Evolutionary conservation across 225 moss, liverwort and hornwort genomes (phyloP).

Genomic region (Pseudisothecium myosuroides): DNA sequence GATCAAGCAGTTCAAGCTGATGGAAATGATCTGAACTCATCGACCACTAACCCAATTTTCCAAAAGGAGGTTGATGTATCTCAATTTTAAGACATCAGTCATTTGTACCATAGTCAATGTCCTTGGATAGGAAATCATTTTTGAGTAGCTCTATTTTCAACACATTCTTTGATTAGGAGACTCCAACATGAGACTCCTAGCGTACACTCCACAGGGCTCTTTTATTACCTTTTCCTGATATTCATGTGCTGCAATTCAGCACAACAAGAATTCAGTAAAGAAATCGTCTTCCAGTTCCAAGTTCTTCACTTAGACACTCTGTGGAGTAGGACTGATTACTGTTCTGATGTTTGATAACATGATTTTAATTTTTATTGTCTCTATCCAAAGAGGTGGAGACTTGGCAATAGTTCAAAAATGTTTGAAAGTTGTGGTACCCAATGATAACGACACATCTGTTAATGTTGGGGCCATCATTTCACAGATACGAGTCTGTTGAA

Average conservation of each 20-base stretch:
- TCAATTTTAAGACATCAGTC: neutral
- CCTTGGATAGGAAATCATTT: neutral
- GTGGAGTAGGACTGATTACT: no score
- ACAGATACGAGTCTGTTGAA: neutral
- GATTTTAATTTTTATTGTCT: neutral
- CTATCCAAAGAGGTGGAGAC: neutral
- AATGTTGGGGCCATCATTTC: neutral
- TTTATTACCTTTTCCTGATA: neutral
- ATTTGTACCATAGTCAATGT: conserved; percentile 7
- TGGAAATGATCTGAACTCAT: neutral
- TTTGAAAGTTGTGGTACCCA: neutral
- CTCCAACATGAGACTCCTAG: neutral
- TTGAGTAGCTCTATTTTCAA: neutral
- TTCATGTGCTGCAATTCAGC: neutral
- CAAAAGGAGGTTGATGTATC: neutral
- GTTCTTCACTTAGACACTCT: neutral
- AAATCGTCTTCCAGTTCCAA: neutral
- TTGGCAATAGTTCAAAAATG: neutral
- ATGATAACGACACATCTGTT: neutral
- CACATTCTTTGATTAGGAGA: conserved; percentile 2
- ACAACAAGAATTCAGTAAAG: neutral
- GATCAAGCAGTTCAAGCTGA: conserved; percentile 42
- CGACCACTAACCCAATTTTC: neutral
- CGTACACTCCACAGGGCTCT: neutral
- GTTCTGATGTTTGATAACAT: neutral